Base-by-base conservation (phyloP, 768 basidiomycete species). In the Cystobasidium ongulense region DNA sequence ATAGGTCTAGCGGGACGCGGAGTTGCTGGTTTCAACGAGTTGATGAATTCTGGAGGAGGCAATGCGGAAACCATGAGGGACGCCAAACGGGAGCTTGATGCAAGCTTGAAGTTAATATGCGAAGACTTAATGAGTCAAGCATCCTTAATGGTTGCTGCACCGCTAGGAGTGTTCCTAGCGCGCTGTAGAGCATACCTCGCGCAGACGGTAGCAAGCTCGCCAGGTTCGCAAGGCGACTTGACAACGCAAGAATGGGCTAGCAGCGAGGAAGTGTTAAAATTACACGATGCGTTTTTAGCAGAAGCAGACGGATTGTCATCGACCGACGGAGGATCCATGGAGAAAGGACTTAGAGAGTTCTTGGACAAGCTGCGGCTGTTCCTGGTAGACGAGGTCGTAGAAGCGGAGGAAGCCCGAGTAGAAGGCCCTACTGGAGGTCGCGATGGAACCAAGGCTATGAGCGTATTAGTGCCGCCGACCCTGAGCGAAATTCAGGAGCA, bases 1-100 rank as follows among this genome's bases (percentile, higher is more conserved):
- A 50, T 75, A n/a, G 61, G 75, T 21, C 33, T 75, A 21, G 78
- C 75, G 0, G 73, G 74, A 8, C 54, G 29, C 15, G 75, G 73
- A 1, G 63, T 79, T 38, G 76, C 79, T 1, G 65, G 54, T 41
- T 76, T 77, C 57, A 61, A 18, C 5, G 73, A 64, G 11, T 29
- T 59, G 29, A 27, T 59, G 13, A 27, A 21, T 15, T 13, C 15
- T 59, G 25, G 57, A 2, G 57, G 25, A 5, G 57, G 57, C 4
- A 59, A 29, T 23, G 85, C 85, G 31, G 88, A 88, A 75, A 87
- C 84, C 75, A 86, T 89, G 76, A 83, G 84, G 8, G 89, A 90
- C 74, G 88, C 89, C 5, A 88, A 88, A 82, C 80, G 94, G 91
- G 89, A 88, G 74, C 89, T 96, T 76, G 95, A 97, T 81, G 85